Conservation (phyloP, 768 basidiomycete genomes). For the Boletus tomentosulus region DNA sequence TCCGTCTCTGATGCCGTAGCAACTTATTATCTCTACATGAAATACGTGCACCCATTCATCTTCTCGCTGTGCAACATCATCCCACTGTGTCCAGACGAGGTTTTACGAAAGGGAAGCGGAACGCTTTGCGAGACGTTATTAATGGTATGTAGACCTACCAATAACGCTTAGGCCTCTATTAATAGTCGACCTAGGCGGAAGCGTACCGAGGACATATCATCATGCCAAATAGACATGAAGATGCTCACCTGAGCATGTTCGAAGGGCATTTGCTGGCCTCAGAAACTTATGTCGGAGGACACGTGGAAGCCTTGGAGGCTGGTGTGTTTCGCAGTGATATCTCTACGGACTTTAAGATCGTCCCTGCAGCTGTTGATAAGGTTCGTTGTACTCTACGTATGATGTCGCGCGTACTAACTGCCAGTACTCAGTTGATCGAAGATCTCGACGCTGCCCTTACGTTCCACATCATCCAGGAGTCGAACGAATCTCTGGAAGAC, state of each 20-base stretch:
- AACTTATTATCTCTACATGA: slow-evolving; percentile 99
- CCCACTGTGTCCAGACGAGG: slow-evolving; percentile 93
- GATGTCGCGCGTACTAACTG: background rate
- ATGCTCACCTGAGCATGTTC: slow-evolving; percentile 85
- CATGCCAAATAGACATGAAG: slow-evolving; percentile 98
- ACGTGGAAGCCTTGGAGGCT: slow-evolving; percentile 97
- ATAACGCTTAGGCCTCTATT: background rate
- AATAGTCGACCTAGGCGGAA: slow-evolving; percentile 68
- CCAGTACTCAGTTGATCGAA: slow-evolving; percentile 69
- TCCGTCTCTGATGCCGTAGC: slow-evolving; percentile 99
- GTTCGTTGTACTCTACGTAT: slow-evolving; percentile 35
- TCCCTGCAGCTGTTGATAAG: slow-evolving; percentile 80
- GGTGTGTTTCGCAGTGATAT: slow-evolving; percentile 98
- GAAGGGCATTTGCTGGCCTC: slow-evolving; percentile 96
- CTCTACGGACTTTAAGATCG: slow-evolving; percentile 89
- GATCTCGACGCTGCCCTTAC: slow-evolving; percentile 89
- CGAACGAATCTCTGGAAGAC: slow-evolving; percentile 66
- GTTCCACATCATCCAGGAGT: slow-evolving; percentile 88
- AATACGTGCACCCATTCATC: slow-evolving; percentile 99
- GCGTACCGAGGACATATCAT: slow-evolving; percentile 89
- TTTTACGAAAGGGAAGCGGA: slow-evolving; percentile 91
- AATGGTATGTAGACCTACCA: slow-evolving; percentile 63
- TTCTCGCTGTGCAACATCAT: slow-evolving; percentile 99
- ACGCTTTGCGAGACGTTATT: slow-evolving; percentile 96
- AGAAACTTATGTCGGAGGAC: slow-evolving; percentile 98